Percentiles rank a stretch among this genome's conserved stretches.
phyloP scores from a whole-genome alignment of 768 basidiomycete genomes.

The Termitomyces sp. region DNA sequence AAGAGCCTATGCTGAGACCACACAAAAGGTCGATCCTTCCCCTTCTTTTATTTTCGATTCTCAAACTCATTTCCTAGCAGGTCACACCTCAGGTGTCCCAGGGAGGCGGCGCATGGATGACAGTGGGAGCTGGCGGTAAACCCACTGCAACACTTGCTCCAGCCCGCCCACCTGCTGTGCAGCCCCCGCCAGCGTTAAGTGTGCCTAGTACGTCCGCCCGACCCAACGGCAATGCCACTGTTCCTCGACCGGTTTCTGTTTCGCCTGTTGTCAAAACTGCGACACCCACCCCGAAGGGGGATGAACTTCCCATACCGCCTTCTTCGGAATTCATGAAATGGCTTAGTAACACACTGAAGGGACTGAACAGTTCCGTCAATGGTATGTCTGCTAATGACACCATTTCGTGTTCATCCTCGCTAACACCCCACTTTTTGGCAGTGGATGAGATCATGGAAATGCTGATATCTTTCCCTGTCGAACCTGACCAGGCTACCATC shows the following conservation, averaged over 20 bases:
- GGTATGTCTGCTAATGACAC: conserved; percentile 32
- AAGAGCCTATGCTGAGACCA: conserved; percentile 77
- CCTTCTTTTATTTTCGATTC: neutral
- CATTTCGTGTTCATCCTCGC: neutral
- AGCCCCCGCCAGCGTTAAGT: conserved; percentile 26
- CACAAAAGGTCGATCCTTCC: conserved; percentile 56
- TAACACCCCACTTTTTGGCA: conserved; percentile 24
- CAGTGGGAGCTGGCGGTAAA: conserved; percentile 81
- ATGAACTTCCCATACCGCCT: conserved; percentile 62
- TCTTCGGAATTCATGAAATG: conserved; percentile 92
- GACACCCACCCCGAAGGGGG: conserved; percentile 39
- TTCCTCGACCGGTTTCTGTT: conserved; percentile 32
- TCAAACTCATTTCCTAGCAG: conserved; percentile 18
- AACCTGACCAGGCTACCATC: conserved; percentile 74
- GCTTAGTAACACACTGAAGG: conserved; percentile 82
- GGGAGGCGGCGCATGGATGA: conserved; percentile 71
- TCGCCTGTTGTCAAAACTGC: conserved; percentile 30
- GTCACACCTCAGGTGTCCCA: conserved; percentile 18
- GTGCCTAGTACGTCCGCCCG: conserved; percentile 29
- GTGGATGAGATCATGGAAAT: conserved; percentile 97
- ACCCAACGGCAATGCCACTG: conserved; percentile 32
- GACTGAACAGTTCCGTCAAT: conserved; percentile 67
- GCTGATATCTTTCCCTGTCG: conserved; percentile 91
- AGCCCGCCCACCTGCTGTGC: conserved; percentile 25
- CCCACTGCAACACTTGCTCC: conserved; percentile 29